Evolutionary conservation across 176 grass and related monocot genomes (phyloP).

Genomic region (Carex cristatella): DNA sequence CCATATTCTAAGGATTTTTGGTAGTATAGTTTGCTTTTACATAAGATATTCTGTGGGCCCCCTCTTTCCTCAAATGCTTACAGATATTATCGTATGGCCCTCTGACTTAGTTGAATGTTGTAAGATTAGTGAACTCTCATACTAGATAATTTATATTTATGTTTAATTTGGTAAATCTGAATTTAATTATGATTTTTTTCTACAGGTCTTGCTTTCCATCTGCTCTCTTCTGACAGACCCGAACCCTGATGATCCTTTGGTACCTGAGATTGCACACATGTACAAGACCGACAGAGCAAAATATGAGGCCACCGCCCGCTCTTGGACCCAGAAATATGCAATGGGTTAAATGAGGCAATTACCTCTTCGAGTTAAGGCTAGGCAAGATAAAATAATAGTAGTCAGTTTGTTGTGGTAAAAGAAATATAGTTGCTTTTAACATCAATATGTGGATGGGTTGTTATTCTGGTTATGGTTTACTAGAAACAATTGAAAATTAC

Average conservation of each 20-base stretch:
- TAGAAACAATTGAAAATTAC: conserved; percentile 4
- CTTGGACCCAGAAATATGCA: conserved; percentile 38
- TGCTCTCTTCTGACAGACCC: conserved; percentile 38
- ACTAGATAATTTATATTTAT: background rate
- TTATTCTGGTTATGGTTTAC: background rate
- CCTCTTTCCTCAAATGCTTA: background rate
- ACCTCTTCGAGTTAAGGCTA: background rate
- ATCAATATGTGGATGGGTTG: background rate
- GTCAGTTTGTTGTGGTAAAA: conserved; percentile 4
- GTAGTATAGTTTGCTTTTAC: background rate
- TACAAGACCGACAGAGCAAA: conserved; percentile 40
- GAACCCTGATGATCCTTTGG: conserved; percentile 37
- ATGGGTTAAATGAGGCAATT: conserved; percentile 22
- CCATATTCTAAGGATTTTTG: background rate
- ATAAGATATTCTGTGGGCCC: background rate
- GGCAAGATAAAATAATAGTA: background rate
- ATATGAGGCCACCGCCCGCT: conserved; percentile 32
- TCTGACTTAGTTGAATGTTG: background rate
- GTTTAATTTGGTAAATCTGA: background rate
- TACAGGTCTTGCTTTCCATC: conserved; percentile 34
- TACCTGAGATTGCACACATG: conserved; percentile 41
- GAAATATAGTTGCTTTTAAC: conserved; percentile 10
- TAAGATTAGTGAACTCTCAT: background rate
- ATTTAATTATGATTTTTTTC: background rate
- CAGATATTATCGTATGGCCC: background rate